Evolutionary conservation across 805 yeast genomes (phyloP).

Genomic region (Hanseniaspora occidentalis): DNA sequence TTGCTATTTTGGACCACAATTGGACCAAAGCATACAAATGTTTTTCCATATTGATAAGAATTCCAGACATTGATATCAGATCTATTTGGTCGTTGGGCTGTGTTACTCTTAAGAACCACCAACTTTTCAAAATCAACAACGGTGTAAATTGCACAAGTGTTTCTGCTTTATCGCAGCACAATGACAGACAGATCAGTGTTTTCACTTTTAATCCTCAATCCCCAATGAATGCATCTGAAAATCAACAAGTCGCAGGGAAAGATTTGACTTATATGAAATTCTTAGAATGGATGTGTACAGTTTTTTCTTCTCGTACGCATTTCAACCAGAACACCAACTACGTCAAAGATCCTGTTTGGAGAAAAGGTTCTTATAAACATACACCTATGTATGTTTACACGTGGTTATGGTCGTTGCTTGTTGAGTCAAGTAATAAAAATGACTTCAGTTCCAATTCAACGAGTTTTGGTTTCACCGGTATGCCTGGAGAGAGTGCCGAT

Average conservation of each 20-base stretch:
- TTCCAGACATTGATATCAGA: constrained; percentile 39
- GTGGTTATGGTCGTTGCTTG: constrained; percentile 19
- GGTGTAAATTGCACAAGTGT: too few species aligned
- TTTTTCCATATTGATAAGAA: constrained; percentile 36
- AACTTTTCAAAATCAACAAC: not conserved
- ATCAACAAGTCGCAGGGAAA: constrained; percentile 1
- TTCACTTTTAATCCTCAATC: constrained; percentile 1
- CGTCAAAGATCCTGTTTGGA: constrained; percentile 18
- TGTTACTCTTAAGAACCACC: constrained; percentile 31
- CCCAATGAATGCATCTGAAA: not conserved
- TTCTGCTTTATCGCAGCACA: not conserved
- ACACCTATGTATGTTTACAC: constrained; percentile 17
- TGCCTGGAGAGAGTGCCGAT: not conserved
- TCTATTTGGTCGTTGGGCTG: constrained; percentile 54
- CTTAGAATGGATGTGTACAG: constrained; percentile 17
- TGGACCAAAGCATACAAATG: constrained; percentile 47
- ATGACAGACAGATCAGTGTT: not conserved
- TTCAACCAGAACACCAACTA: constrained; percentile 16
- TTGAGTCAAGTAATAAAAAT: constrained; percentile 1
- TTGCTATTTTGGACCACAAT: constrained; percentile 32
- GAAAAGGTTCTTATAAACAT: constrained; percentile 19
- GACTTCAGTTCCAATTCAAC: constrained; percentile 2
- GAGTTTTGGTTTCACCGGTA: constrained; percentile 3
- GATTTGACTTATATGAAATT: constrained; percentile 1
- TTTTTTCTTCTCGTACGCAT: constrained; percentile 14